Conservation (phyloP, 495 filamentous ascomycete genomes). For the Cercophora samala region DNA sequence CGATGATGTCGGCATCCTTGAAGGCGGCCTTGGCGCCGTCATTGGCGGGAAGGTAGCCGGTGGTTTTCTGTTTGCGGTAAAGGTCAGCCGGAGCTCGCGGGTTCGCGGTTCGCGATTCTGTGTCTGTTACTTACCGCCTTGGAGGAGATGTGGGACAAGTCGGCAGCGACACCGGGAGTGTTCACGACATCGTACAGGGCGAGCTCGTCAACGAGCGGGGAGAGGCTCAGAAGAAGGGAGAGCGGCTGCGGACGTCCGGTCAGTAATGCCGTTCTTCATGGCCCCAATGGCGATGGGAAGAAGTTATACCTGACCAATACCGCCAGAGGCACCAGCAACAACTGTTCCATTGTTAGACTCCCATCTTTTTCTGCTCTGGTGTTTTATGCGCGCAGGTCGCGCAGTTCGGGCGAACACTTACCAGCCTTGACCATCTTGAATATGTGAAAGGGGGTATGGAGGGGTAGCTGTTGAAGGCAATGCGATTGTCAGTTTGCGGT, state of each 20-base stretch:
- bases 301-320: conserved; percentile 85
- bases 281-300: background rate
- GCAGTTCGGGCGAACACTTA: conserved; percentile 38
- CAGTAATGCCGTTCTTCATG: conserved; percentile 7
- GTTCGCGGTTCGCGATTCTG: conserved; percentile 2
- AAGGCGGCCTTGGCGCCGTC: conserved; percentile 86
- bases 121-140: conserved; percentile 64
- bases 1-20: conserved; percentile 86
- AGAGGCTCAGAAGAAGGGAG: conserved; percentile 89
- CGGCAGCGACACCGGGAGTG: conserved; percentile 90
- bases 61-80: conserved; percentile 64
- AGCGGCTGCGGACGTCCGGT: conserved; percentile 62
- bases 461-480: conserved; percentile 27
- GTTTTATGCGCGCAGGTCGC: background rate
- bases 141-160: conserved; percentile 95
- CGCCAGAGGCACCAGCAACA: conserved; percentile 94
- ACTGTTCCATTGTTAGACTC: conserved; percentile 52
- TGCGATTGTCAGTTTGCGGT: conserved; percentile 17
- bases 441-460: conserved; percentile 16
- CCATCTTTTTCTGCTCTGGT: background rate
- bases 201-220: conserved; percentile 82
- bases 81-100: conserved; percentile 26
- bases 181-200: conserved; percentile 98
- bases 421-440: conserved; percentile 86
- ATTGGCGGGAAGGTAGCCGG: conserved; percentile 83